Conservation (phyloP, 129 eudicot species). For the Saussurea involucrata region DNA sequence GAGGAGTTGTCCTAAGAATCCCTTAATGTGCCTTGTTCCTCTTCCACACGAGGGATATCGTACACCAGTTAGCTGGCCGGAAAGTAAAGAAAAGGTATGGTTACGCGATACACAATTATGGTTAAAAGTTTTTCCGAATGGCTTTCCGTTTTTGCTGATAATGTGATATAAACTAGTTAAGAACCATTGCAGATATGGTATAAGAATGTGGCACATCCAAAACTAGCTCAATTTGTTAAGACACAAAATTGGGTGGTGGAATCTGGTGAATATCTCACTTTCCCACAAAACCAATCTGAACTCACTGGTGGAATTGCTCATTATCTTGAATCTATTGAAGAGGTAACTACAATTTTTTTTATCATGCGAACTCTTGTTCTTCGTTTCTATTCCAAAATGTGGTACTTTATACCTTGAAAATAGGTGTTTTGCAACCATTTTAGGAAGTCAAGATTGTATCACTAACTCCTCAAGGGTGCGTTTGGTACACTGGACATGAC, state of each 20-base stretch:
- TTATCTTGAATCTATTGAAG: constrained; percentile 85
- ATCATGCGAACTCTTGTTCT: not conserved
- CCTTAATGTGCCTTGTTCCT: constrained; percentile 85
- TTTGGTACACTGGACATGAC: too few species aligned
- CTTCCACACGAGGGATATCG: constrained; percentile 85
- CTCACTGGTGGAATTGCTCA: constrained; percentile 67
- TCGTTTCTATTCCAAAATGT: not conserved
- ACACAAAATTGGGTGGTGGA: constrained; percentile 75
- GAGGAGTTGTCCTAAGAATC: constrained; percentile 74
- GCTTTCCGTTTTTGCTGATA: constrained; percentile 1
- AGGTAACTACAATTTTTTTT: constrained; percentile 44
- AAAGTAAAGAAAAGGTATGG: constrained; percentile 72
- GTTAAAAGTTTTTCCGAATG: not conserved
- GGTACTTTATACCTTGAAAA: not conserved
- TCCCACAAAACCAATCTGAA: constrained; percentile 78
- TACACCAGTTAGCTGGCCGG: constrained; percentile 78
- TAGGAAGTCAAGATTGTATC: not conserved
- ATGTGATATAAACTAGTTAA: constrained; percentile 24
- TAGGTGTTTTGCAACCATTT: not conserved
- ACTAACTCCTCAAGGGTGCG: not conserved
- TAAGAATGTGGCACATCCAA: constrained; percentile 92
- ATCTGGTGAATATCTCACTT: constrained; percentile 74
- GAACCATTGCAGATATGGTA: constrained; percentile 59
- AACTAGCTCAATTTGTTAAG: constrained; percentile 65
- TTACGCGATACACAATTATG: not conserved